Conservation (phyloP, 1,284 basidiomycete genomes). For the Cerrena zonata region DNA sequence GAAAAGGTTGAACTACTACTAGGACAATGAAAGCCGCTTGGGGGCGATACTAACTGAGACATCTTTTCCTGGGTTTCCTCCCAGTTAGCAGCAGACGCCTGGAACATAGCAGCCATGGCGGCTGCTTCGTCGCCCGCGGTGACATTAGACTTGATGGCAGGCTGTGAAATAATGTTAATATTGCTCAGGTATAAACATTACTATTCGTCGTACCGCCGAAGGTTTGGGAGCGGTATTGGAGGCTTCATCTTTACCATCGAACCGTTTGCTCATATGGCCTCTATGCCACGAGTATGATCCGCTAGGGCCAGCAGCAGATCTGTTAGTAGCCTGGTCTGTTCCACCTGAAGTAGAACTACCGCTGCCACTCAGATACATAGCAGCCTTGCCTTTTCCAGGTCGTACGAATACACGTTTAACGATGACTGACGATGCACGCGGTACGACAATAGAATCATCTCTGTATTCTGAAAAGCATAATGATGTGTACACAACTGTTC, state of each 20-base stretch:
- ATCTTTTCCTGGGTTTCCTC: conserved; percentile 95
- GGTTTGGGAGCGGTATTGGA: conserved; percentile 15
- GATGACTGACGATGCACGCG: conserved; percentile 89
- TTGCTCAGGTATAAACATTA: neutral
- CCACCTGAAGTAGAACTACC: conserved; percentile 36
- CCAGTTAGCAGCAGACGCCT: conserved; percentile 86
- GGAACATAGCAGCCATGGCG: conserved; percentile 94
- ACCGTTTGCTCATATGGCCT: conserved; percentile 79
- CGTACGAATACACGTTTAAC: conserved; percentile 86
- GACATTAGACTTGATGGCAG: conserved; percentile 34
- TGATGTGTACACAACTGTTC: neutral
- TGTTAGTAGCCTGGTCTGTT: conserved; percentile 15
- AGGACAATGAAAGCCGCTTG: conserved; percentile 45
- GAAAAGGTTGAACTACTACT: conserved; percentile 51
- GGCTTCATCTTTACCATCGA: conserved; percentile 77
- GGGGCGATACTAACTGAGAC: conserved; percentile 81
- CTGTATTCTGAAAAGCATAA: conserved; percentile 80
- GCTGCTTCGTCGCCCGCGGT: conserved; percentile 73
- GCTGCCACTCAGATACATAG: conserved; percentile 73
- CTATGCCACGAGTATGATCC: conserved; percentile 47
- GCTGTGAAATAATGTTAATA: conserved; percentile 1
- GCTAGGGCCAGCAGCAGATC: conserved; percentile 26
- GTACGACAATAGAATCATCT: conserved; percentile 87
- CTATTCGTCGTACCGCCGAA: neutral
- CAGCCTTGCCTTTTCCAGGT: conserved; percentile 88